Base-by-base conservation (phyloP, 441 rosid species). In the Sinapis alba region DNA sequence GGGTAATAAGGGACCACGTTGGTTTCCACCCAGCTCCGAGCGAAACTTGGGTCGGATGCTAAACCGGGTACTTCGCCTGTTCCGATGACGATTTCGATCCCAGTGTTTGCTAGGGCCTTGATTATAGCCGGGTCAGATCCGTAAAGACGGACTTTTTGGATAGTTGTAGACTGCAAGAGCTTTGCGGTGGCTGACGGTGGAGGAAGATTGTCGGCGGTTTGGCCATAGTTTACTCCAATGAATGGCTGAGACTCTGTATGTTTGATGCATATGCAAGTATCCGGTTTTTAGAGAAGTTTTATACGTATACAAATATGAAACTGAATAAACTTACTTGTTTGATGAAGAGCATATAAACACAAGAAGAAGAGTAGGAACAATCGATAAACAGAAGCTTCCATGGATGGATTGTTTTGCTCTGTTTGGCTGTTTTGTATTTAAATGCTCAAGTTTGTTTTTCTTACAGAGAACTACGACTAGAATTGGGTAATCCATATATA, bases 151-250 rank as follows among this genome's bases (percentile, higher is more conserved):
- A 94, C 80, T 78, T 90, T 94, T 32, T 87, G 83, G 36, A 94
- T 87, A 9, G 91, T 69, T 2, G 92, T 94, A 10, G 99, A 87
- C 36, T 84, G 90, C 18, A 94, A 94, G 11, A 94, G 94, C 84
- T 89, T 92, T 6, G 91, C 92, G 0, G 92, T 90, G 11, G 86
- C 89, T 15, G 86, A 74, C 1, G 99, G 90, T 1, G 88, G 78
- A 1, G 99, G 98, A 3, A 92, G 90, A 71, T 94, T 92, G 82
- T 92, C 86, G 1, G 94, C 99, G 3, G 85, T 83, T 79, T 83
- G 86, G 30, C 99, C 97, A 62, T 89, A 90, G 84, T 94, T 94
- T 12, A 94, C 77, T 23, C 98, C 98, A 28, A 94, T 83, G 78
- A 89, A 92, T 1, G 97, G 79, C 66, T 94, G 83, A 8, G 96